A percentile compares a stretch with the other conserved stretches of the same genome.
Conservation (phyloP, 768 basidiomycete species). For the Leccinum sublutescens region DNA sequence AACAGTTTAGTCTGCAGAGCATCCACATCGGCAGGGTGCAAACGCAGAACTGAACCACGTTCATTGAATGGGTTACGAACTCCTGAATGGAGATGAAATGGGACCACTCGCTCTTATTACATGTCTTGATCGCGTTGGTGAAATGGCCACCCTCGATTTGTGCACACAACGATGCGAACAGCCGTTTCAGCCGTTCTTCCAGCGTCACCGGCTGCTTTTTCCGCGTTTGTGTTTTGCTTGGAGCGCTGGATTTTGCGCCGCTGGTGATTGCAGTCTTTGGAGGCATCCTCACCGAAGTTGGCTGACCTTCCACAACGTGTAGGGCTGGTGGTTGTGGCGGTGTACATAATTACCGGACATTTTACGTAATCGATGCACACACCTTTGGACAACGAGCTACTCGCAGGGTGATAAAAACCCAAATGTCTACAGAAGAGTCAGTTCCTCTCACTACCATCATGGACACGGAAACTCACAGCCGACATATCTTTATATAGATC, state of each 20-base stretch:
- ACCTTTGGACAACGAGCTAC: background rate
- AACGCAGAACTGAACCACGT: conserved; percentile 56
- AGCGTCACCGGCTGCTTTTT: conserved; percentile 22
- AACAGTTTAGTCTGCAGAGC: conserved; percentile 85
- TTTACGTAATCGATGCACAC: conserved; percentile 20
- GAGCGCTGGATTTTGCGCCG: conserved; percentile 5
- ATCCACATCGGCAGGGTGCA: conserved; percentile 66
- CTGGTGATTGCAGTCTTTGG: conserved; percentile 9
- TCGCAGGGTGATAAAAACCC: conserved; percentile 19
- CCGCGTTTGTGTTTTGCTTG: conserved; percentile 11
- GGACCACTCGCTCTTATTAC: conserved; percentile 74
- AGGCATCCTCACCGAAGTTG: conserved; percentile 17
- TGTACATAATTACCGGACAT: conserved; percentile 22
- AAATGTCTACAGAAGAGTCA: conserved; percentile 57
- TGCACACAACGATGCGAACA: conserved; percentile 77
- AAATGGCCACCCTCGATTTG: conserved; percentile 92
- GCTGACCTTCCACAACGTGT: background rate
- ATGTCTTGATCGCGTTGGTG: conserved; percentile 83
- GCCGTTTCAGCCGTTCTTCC: conserved; percentile 44
- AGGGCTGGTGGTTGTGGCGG: conserved; percentile 5
- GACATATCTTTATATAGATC: conserved; percentile 17
- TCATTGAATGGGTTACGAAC: conserved; percentile 16
- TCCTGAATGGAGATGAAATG: conserved; percentile 22
- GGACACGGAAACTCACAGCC: background rate
- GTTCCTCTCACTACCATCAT: conserved; percentile 18